phyloP scores from a whole-genome alignment of 1,284 basidiomycete species.

The Trametes polyzona region DNA sequence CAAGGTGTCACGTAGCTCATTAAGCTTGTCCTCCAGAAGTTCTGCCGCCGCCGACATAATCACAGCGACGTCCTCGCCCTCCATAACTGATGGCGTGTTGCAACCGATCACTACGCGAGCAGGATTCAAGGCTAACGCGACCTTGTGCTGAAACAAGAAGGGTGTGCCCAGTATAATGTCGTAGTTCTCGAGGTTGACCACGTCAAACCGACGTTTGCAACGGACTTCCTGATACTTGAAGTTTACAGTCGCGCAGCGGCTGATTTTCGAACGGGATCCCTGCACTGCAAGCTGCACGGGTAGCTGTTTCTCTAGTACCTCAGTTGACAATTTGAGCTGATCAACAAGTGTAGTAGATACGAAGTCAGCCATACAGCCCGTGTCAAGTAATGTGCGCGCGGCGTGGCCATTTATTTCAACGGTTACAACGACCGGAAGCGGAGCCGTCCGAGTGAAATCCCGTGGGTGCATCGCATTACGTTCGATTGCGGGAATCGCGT shows the following conservation, averaged over 20 bases:
- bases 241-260: constrained; percentile 19
- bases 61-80: constrained; percentile 19
- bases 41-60: constrained; percentile 24
- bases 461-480: background rate
- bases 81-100: constrained; percentile 15
- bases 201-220: constrained; percentile 33
- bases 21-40: constrained; percentile 20
- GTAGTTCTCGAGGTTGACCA: constrained; percentile 33
- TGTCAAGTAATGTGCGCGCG: constrained; percentile 37
- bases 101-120: constrained; percentile 24
- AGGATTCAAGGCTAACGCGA: constrained; percentile 30
- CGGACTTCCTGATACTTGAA: constrained; percentile 38
- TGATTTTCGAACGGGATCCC: constrained; percentile 38
- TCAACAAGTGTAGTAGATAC: constrained; percentile 42
- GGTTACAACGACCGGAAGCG: constrained; percentile 24
- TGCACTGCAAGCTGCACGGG: constrained; percentile 38
- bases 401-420: constrained; percentile 40
- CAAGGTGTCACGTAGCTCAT: constrained; percentile 20
- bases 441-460: background rate
- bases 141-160: constrained; percentile 33
- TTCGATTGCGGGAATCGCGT: background rate
- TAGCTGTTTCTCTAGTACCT: constrained; percentile 32
- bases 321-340: constrained; percentile 32
- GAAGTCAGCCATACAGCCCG: constrained; percentile 44
- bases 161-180: constrained; percentile 36